Conservation (phyloP, 257 asterid species). For the Agastache rugosa region DNA sequence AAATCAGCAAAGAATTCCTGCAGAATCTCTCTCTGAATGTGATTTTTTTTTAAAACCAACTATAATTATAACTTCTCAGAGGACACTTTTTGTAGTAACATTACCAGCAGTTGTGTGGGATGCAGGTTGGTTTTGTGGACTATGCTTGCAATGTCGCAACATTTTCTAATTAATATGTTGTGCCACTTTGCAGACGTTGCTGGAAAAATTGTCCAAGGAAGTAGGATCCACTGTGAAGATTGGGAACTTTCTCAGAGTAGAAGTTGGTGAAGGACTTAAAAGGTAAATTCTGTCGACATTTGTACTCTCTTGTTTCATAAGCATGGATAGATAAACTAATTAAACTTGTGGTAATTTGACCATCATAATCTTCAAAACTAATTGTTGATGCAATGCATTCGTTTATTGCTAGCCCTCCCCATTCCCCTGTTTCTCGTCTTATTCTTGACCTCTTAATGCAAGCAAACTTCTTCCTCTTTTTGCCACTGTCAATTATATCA, state of each 20-base stretch:
- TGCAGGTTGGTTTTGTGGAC: too few species aligned
- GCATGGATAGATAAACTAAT: neutral
- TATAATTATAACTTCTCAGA: too few species aligned
- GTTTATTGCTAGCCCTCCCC: neutral
- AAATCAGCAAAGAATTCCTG: too few species aligned
- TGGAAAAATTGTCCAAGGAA: constrained; percentile 76
- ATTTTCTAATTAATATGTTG: constrained; percentile 22
- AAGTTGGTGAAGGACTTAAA: constrained; percentile 90
- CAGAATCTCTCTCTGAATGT: too few species aligned
- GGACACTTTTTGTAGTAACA: too few species aligned
- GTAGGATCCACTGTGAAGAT: constrained; percentile 83
- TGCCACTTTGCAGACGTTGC: constrained; percentile 60
- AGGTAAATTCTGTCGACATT: constrained; percentile 51
- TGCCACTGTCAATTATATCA: neutral
- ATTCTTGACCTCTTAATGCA: neutral
- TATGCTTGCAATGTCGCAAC: neutral
- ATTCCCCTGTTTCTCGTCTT: neutral
- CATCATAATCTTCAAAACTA: neutral
- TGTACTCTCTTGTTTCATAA: constrained; percentile 8
- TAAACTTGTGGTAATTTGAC: neutral
- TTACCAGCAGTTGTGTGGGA: too few species aligned
- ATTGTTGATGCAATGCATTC: neutral
- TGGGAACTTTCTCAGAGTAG: constrained; percentile 77
- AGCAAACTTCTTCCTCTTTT: neutral
- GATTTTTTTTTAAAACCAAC: too few species aligned